Evolutionary conservation across 2,329 filamentous ascomycete genomes (phyloP), one percentile per base, ranked within the genome.

Genomic region (Ophiosphaerella narmari): DNA sequence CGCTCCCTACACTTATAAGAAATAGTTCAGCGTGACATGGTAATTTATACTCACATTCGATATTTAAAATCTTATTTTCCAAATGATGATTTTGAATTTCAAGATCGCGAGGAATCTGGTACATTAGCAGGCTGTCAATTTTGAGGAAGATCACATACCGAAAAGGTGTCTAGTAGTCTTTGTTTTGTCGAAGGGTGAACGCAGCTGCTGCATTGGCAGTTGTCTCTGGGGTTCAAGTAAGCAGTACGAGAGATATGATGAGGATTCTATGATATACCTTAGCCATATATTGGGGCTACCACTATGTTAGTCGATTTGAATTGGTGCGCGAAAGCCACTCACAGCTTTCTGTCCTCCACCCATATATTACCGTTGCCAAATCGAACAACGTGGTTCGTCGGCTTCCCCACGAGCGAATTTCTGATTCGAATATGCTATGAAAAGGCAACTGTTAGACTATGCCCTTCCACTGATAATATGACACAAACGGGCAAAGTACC

Each of bases 101-200:
- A 5, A 73, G 57, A 21, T 71, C 55, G 31, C 49, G 31, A 3
- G 71, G 63, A 18, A 75, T 73, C 51, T 70, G 31, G 5, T 21
- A 32, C 7, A 16, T 23, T 11, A 32, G 7, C 23, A 32, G 12
- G n/a, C 21, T 31, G 1, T 5, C 16, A 7, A 3, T 16, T 35
- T 46, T 6, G 29, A 52, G 38, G 35, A 55, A 43, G 13, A 41
- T 26, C 41, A 55, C 34, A 59, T 68, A 88, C 84, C 48, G 80
- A 77, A 60, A 90, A 90, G 0, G 85, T 89, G 62, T 90, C 81
- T 47, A 88, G 78, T 43, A 82, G 81, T 23, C 87, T 78, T 71
- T 92, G 89, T 69, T 80, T 84, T 4, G 89, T 92, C 53, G 86
- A 82, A 48, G 82, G 82, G 69, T 91, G 86, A 21, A 88, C 79